Evolutionary conservation across 495 filamentous ascomycete genomes (phyloP).

Genomic region (Podospora pseudopauciseta): DNA sequence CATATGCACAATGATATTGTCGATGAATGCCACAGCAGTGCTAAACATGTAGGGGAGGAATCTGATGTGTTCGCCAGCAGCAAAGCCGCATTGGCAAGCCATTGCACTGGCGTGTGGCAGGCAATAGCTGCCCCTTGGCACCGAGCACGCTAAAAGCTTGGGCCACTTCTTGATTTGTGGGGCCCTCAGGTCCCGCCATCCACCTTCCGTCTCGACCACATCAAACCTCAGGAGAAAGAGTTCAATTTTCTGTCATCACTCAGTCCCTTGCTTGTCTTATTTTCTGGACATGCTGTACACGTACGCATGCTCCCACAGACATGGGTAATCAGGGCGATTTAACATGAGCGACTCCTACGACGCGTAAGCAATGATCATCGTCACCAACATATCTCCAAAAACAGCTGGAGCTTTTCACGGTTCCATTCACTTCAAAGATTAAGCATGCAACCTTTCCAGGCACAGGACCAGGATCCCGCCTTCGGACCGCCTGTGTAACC

Average conservation of each 20-base stretch:
- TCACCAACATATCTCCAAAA: not conserved
- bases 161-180: not conserved
- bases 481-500: not conserved
- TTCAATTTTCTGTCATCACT: not conserved
- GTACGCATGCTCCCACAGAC: not conserved
- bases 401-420: not conserved
- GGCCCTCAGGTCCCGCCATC: not conserved
- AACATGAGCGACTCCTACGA: not conserved
- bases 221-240: not conserved
- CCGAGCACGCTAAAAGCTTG: not conserved
- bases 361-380: not conserved
- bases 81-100: not conserved
- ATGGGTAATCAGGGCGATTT: not conserved
- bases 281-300: not conserved
- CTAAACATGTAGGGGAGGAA: not conserved
- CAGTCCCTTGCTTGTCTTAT: not conserved
- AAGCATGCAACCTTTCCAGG: not conserved
- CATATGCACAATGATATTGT: conserved; percentile 21
- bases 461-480: not conserved
- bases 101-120: not conserved
- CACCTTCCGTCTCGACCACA: not conserved
- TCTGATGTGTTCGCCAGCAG: not conserved
- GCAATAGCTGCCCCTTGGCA: not conserved
- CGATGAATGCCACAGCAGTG: not conserved
- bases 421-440: not conserved